phyloP scores from a whole-genome alignment of 257 asterid genomes.

The Solanum piurae region DNA sequence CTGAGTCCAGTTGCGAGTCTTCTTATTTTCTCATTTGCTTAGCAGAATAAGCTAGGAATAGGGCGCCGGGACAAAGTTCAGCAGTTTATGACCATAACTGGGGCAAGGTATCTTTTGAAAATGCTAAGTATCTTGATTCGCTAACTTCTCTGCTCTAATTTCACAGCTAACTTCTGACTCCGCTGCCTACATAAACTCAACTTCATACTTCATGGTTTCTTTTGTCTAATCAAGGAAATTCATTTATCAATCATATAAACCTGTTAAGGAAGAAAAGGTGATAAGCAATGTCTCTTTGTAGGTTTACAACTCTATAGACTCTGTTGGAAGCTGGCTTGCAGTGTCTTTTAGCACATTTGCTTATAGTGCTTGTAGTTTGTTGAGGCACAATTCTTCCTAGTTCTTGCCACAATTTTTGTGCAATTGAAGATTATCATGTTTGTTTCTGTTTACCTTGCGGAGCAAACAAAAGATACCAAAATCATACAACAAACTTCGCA shows the following conservation, averaged over 20 bases:
- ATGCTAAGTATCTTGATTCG: not conserved
- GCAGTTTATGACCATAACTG: conserved; percentile 88
- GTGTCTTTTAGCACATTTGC: not conserved
- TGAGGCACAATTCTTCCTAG: not conserved
- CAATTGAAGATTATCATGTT: not conserved
- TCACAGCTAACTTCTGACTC: not conserved
- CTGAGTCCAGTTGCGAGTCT: not conserved
- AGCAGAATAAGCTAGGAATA: conserved; percentile 85
- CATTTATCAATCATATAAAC: not conserved
- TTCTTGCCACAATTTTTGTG: not conserved
- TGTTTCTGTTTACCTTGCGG: not conserved
- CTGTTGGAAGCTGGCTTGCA: not conserved
- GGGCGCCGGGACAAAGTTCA: conserved; percentile 94
- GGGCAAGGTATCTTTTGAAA: conserved; percentile 49
- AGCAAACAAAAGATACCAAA: not conserved
- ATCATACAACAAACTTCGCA: not conserved
- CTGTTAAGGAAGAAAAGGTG: not conserved
- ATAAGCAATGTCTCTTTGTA: not conserved
- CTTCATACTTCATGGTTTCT: not conserved
- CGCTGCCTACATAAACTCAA: not conserved
- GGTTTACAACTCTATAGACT: not conserved
- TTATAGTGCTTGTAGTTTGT: not conserved
- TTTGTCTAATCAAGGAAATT: not conserved
- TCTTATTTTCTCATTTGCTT: not conserved
- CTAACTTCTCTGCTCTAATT: not conserved